A percentile compares a stretch with the other conserved stretches of the same genome.
These are phyloP conservation scores for Chionographis japonica DNA, from an alignment of 106 monocot species.

Conservation along the genomic window DNA sequence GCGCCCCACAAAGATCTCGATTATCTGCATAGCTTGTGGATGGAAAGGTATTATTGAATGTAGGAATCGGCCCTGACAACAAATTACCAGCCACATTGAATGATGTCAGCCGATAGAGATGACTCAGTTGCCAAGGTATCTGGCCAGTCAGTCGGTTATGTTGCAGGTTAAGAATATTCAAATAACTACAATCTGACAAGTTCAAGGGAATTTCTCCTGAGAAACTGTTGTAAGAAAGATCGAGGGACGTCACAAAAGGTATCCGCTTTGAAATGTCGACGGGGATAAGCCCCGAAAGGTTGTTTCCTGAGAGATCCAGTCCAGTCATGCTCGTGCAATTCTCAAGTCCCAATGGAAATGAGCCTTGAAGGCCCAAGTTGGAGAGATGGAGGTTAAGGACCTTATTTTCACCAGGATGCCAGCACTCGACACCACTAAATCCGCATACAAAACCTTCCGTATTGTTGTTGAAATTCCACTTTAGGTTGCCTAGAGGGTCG, in stretches of 20 bases:
- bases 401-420: constrained; percentile 80
- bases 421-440: constrained; percentile 85
- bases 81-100: constrained; percentile 67
- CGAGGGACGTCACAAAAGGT: constrained; percentile 59
- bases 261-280: constrained; percentile 48
- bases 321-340: constrained; percentile 69
- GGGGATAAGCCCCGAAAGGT: constrained; percentile 59
- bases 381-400: constrained; percentile 63
- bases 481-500: constrained; percentile 49
- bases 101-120: constrained; percentile 41
- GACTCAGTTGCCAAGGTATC: constrained; percentile 53
- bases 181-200: constrained; percentile 48
- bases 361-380: constrained; percentile 65
- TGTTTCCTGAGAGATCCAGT: constrained; percentile 62
- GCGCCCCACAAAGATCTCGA: constrained; percentile 60
- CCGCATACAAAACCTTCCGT: constrained; percentile 63
- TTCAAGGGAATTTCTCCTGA: constrained; percentile 56
- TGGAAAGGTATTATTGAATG: not conserved
- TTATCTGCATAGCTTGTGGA: constrained; percentile 38
- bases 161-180: constrained; percentile 68
- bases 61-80: constrained; percentile 55
- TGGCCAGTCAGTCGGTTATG: constrained; percentile 47
- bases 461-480: constrained; percentile 54
- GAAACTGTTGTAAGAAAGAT: constrained; percentile 78
- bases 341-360: constrained; percentile 65